Conservation (phyloP, 192 early-diverging fungal genomes). For the Polychytrium aggregatum region DNA sequence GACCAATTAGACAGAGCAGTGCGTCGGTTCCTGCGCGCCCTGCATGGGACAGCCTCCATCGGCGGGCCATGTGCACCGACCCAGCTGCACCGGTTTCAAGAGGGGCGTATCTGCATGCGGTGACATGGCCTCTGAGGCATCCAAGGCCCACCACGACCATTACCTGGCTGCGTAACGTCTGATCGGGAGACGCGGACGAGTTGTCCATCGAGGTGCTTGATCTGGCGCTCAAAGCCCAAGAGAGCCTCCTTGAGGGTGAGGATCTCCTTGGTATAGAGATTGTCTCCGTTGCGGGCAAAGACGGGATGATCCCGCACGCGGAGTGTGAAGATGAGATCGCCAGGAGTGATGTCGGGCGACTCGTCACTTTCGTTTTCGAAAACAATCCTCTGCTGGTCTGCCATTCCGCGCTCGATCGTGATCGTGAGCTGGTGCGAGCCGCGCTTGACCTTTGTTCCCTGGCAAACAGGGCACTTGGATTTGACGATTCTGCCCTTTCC, state of each 20-base stretch:
- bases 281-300: constrained; percentile 65
- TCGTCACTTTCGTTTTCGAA: constrained; percentile 90
- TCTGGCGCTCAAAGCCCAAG: constrained; percentile 61
- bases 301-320: constrained; percentile 52
- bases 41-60: too few relatives aligned
- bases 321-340: constrained; percentile 75
- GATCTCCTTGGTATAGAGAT: constrained; percentile 64
- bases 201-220: constrained; percentile 69
- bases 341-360: constrained; percentile 76
- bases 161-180: constrained; percentile 50
- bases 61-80: too few relatives aligned
- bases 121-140: too few relatives aligned
- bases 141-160: too few relatives aligned
- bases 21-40: too few relatives aligned
- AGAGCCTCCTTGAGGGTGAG: constrained; percentile 72
- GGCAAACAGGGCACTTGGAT: constrained; percentile 68
- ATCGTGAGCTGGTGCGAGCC: constrained; percentile 71
- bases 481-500: constrained; percentile 83
- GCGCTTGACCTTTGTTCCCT: constrained; percentile 75
- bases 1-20: too few relatives aligned
- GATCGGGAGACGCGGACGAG: constrained; percentile 30
- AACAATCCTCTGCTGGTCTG: constrained; percentile 52
- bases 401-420: constrained; percentile 73
- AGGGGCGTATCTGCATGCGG: too few relatives aligned
- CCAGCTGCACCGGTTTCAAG: too few relatives aligned